Evolutionary conservation across 805 yeast species (phyloP).

Genomic region (Wickerhamiella azymoides): DNA sequence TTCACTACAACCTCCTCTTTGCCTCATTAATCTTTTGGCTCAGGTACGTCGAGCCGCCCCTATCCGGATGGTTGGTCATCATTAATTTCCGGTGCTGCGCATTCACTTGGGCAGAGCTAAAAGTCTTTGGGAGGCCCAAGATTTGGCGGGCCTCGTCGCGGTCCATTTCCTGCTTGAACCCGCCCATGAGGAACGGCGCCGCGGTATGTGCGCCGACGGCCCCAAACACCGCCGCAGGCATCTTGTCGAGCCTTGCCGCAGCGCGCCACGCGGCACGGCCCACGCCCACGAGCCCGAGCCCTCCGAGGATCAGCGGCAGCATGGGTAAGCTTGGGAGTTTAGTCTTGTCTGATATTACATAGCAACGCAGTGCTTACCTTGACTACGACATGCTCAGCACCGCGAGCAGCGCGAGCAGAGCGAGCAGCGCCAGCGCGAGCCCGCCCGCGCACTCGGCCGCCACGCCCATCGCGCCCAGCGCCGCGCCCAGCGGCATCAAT

Average conservation of each 20-base stretch:
- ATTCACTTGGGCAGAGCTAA: conserved; percentile 43
- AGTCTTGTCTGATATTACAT: neutral
- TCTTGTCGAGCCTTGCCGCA: conserved; percentile 16
- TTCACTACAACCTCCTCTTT: neutral
- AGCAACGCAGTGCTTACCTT: too few relatives aligned
- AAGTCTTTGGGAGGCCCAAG: conserved; percentile 29
- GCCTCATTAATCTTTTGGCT: conserved; percentile 79
- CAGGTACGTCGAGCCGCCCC: conserved; percentile 78
- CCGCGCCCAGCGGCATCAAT: conserved; percentile 7
- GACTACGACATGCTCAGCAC: too few relatives aligned
- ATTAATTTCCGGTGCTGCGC: conserved; percentile 71
- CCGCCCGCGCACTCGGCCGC: too few relatives aligned
- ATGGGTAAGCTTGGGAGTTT: conserved; percentile 9
- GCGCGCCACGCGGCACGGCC: conserved; percentile 26
- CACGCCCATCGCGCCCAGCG: too few relatives aligned
- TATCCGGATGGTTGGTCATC: conserved; percentile 87
- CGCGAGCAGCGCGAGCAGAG: too few relatives aligned
- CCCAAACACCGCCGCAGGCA: conserved; percentile 23
- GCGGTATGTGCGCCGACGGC: conserved; percentile 10
- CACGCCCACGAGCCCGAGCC: conserved; percentile 19
- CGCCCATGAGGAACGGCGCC: conserved; percentile 23
- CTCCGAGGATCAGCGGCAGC: conserved; percentile 23
- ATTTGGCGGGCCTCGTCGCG: conserved; percentile 40
- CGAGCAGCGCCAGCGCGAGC: too few relatives aligned
- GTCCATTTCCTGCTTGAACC: conserved; percentile 31